These are phyloP conservation scores for Fraxinus pennsylvanica DNA, from an alignment of 257 asterid genomes.

Conservation along the genomic window DNA sequence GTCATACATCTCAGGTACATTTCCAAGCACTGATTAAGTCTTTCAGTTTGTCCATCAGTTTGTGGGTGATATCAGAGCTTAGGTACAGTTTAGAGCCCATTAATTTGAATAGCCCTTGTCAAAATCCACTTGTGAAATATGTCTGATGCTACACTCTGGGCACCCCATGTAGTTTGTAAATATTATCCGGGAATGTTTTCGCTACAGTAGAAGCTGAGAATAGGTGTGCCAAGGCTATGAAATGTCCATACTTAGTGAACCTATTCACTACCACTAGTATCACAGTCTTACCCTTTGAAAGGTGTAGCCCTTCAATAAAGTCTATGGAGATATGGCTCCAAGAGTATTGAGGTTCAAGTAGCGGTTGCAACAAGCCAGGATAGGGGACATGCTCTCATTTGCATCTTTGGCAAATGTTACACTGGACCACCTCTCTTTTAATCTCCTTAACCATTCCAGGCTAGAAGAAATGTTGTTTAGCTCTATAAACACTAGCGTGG, in stretches of 20 bases:
- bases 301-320: constrained; percentile 12
- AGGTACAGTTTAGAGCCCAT: background rate
- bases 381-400: background rate
- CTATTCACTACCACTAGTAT: background rate
- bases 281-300: background rate
- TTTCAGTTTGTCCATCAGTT: constrained; percentile 17
- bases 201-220: too few relatives aligned
- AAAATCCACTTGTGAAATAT: background rate
- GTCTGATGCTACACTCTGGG: background rate
- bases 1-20: background rate
- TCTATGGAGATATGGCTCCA: constrained; percentile 10
- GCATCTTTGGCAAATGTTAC: background rate
- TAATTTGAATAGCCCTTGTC: background rate
- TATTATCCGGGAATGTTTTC: too few relatives aligned
- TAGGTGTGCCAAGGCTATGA: too few relatives aligned
- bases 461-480: too few relatives aligned
- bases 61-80: constrained; percentile 12
- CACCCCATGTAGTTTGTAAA: too few relatives aligned
- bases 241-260: background rate
- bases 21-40: constrained; percentile 13
- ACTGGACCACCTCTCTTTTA: too few relatives aligned
- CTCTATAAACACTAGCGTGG: too few relatives aligned
- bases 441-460: too few relatives aligned
- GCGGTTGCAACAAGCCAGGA: background rate
- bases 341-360: background rate